Percentiles rank a stretch among this genome's conserved stretches.
Conservation (phyloP, 805 yeast genomes). For the Yarrowia divulgata region DNA sequence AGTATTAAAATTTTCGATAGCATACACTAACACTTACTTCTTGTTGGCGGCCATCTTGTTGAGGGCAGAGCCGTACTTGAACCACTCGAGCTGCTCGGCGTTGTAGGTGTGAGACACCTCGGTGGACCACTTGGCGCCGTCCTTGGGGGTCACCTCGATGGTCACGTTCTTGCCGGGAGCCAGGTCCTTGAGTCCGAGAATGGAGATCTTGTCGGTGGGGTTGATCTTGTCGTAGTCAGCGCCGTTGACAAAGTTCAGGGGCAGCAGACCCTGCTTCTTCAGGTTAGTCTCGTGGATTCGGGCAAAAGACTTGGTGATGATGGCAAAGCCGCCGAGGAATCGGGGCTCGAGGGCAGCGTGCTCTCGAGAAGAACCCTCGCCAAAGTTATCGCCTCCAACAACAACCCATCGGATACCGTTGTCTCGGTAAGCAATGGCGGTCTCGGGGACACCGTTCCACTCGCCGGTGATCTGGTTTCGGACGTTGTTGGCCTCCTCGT, state of each 20-base stretch:
- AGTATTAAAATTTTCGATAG: constrained; percentile 27
- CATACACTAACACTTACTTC: constrained; percentile 13
- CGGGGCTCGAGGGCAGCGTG: constrained; percentile 99
- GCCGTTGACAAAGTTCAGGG: constrained; percentile 89
- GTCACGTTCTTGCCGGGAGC: constrained; percentile 93
- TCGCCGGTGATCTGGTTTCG: constrained; percentile 91
- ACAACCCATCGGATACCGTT: constrained; percentile 43
- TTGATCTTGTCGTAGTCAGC: constrained; percentile 93
- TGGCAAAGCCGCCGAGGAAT: constrained; percentile 97
- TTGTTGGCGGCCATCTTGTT: constrained; percentile 79
- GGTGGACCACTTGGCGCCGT: constrained; percentile 86
- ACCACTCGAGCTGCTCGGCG: constrained; percentile 97
- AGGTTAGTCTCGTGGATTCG: constrained; percentile 99
- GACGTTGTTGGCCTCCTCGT: constrained; percentile 90
- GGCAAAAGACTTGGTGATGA: constrained; percentile 96
- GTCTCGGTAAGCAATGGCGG: constrained; percentile 62
- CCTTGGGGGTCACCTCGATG: constrained; percentile 72
- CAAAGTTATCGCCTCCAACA: constrained; percentile 94
- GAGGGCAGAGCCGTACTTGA: constrained; percentile 98
- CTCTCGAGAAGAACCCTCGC: constrained; percentile 99
- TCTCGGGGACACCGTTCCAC: constrained; percentile 95
- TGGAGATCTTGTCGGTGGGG: constrained; percentile 88
- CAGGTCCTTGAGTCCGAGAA: constrained; percentile 79
- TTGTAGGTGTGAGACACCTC: constrained; percentile 96
- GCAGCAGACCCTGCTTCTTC: constrained; percentile 99